Conservation (phyloP, 2,329 filamentous ascomycete species). For the Didymella segeticola region DNA sequence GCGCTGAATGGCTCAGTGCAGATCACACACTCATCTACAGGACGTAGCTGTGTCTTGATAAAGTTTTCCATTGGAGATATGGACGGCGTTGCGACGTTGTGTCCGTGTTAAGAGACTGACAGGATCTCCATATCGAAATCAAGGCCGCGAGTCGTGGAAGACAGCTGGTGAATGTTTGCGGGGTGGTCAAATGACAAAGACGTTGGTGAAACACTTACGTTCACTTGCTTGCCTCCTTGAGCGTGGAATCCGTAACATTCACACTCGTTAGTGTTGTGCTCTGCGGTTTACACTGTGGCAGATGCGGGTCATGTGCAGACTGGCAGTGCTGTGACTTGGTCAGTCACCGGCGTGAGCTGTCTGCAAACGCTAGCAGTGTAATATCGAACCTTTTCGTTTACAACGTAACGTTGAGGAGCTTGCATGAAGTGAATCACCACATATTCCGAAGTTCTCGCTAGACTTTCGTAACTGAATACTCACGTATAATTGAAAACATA, state of each 20-base stretch:
- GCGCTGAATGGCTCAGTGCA: conserved; percentile 37
- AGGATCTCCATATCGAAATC: not conserved
- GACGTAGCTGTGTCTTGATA: conserved; percentile 33
- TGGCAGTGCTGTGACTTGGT: not conserved
- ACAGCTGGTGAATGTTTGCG: conserved; percentile 13
- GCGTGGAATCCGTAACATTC: not conserved
- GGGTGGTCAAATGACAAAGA: conserved; percentile 7
- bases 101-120: not conserved
- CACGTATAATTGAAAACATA: too few relatives aligned
- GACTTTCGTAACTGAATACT: too few relatives aligned
- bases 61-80: conserved; percentile 33
- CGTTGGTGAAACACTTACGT: not conserved
- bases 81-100: not conserved
- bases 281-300: not conserved
- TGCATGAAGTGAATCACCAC: too few relatives aligned
- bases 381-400: not conserved
- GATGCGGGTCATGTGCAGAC: not conserved
- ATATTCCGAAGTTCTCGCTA: too few relatives aligned
- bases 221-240: not conserved
- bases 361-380: conserved; percentile 1
- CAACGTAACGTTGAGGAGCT: not conserved
- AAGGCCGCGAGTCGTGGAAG: conserved; percentile 5
- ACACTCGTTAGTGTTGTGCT: not conserved
- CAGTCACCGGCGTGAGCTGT: not conserved
- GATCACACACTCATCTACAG: conserved; percentile 35